Percentiles rank a stretch among this genome's conserved stretches.
phyloP scores from a whole-genome alignment of 2,329 filamentous ascomycete genomes.

The Phialophora verrucosa region DNA sequence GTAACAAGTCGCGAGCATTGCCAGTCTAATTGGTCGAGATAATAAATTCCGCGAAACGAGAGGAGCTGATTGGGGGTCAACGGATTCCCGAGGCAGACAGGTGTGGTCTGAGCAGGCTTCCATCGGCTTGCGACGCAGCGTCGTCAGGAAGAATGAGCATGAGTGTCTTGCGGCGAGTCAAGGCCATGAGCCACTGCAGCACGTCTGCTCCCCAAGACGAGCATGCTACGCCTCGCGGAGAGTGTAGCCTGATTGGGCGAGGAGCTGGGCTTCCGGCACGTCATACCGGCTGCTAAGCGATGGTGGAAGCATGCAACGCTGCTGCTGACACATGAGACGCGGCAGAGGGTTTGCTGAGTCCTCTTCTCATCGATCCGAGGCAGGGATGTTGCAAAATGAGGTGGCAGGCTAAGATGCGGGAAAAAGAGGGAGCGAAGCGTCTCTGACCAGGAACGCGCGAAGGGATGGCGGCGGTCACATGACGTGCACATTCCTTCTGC shows the following conservation, averaged over 20 bases:
- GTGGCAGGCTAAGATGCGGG: no score
- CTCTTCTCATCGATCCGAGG: no score
- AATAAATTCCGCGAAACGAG: background rate
- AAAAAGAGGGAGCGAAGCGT: background rate
- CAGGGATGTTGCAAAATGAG: background rate
- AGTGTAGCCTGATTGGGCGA: slow-evolving; percentile 23
- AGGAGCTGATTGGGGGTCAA: background rate
- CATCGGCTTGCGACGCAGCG: background rate
- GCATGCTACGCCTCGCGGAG: slow-evolving; percentile 11
- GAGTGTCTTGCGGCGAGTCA: no score
- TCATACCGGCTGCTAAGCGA: background rate
- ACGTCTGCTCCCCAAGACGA: background rate
- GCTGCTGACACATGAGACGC: background rate
- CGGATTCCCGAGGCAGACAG: background rate
- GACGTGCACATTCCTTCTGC: background rate
- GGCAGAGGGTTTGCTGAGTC: background rate
- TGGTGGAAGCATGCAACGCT: background rate
- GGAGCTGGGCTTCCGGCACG: slow-evolving; percentile 4
- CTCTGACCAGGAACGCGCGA: background rate
- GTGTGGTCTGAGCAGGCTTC: background rate
- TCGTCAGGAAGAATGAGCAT: background rate
- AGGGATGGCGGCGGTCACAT: background rate
- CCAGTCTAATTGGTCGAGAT: slow-evolving; percentile 11
- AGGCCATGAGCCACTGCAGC: no score
- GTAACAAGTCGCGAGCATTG: slow-evolving; percentile 9